A percentile compares a stretch with the other conserved stretches of the same genome.
Evolutionary conservation across 2,329 filamentous ascomycete genomes (phyloP).

Genomic region (Clarireedia monteithiana): DNA sequence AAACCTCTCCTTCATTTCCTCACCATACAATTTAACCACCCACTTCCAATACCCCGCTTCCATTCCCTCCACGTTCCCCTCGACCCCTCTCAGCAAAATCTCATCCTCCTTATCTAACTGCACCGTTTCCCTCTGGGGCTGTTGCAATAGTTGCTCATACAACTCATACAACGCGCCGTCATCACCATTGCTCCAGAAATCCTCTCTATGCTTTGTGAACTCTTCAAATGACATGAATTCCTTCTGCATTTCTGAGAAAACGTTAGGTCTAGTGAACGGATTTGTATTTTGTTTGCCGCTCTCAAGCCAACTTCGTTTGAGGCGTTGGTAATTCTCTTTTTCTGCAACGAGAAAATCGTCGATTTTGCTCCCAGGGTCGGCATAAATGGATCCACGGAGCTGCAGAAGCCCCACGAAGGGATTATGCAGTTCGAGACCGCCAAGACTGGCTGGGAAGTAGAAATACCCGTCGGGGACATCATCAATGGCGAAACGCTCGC

Average conservation of each 20-base stretch:
- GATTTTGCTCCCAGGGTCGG: constrained; percentile 22
- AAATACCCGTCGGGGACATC: constrained; percentile 36
- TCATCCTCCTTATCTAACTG: constrained; percentile 16
- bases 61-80: constrained; percentile 9
- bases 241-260: background rate
- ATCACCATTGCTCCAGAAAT: constrained; percentile 22
- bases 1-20: constrained; percentile 34
- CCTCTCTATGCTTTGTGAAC: constrained; percentile 31
- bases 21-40: constrained; percentile 32
- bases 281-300: too few species aligned
- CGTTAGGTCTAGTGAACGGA: background rate
- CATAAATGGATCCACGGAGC: constrained; percentile 21
- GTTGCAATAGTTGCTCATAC: constrained; percentile 27
- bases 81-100: constrained; percentile 1
- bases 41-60: constrained; percentile 31
- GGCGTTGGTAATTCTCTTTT: constrained; percentile 27
- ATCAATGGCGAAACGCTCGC: constrained; percentile 38
- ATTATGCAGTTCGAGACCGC: constrained; percentile 35
- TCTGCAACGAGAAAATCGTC: constrained; percentile 29
- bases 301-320: constrained; percentile 18
- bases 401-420: constrained; percentile 33
- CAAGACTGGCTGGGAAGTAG: constrained; percentile 34
- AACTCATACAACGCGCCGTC: constrained; percentile 14
- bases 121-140: constrained; percentile 25
- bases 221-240: constrained; percentile 35